phyloP scores from a whole-genome alignment of 2,329 filamentous ascomycete genomes.

The Zelopaecilomyces penicillatus region DNA sequence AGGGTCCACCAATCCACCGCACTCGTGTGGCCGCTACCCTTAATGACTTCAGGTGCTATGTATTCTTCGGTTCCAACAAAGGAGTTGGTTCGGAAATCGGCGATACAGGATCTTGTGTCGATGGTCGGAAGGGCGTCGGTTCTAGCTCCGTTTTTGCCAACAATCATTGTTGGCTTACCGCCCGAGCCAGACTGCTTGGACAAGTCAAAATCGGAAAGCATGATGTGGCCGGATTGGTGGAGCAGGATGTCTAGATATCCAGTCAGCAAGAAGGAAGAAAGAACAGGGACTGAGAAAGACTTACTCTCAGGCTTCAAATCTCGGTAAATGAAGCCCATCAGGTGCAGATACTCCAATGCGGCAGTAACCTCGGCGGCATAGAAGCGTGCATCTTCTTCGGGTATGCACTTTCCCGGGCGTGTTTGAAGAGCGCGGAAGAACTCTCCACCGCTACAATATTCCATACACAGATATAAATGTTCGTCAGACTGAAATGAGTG shows the following conservation, averaged over 20 bases:
- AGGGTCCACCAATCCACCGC: conserved; percentile 99
- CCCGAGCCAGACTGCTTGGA: conserved; percentile 96
- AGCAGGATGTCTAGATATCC: conserved; percentile 71
- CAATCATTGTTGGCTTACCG: conserved; percentile 95
- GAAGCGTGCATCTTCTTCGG: conserved; percentile 92
- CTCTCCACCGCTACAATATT: conserved; percentile 97
- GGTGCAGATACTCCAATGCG: conserved; percentile 88
- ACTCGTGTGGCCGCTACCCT: conserved; percentile 95
- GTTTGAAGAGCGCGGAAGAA: conserved; percentile 97
- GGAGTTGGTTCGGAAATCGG: conserved; percentile 95
- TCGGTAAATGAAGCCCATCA: conserved; percentile 99
- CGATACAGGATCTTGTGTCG: conserved; percentile 96
- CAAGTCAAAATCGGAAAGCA: conserved; percentile 97
- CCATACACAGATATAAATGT: conserved; percentile 98
- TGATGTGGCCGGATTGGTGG: conserved; percentile 98
- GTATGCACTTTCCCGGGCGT: conserved; percentile 91
- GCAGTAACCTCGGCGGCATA: conserved; percentile 97
- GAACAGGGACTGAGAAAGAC: conserved; percentile 25
- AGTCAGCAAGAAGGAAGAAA: not conserved
- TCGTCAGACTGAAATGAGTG: conserved; percentile 99
- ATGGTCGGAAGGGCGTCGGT: conserved; percentile 88
- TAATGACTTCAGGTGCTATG: conserved; percentile 97
- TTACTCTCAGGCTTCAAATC: conserved; percentile 96
- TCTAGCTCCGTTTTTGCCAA: conserved; percentile 80
- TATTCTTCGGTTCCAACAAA: conserved; percentile 99